Base-by-base conservation (phyloP, 139 green algal species). In the Spirogloea muscicola region DNA sequence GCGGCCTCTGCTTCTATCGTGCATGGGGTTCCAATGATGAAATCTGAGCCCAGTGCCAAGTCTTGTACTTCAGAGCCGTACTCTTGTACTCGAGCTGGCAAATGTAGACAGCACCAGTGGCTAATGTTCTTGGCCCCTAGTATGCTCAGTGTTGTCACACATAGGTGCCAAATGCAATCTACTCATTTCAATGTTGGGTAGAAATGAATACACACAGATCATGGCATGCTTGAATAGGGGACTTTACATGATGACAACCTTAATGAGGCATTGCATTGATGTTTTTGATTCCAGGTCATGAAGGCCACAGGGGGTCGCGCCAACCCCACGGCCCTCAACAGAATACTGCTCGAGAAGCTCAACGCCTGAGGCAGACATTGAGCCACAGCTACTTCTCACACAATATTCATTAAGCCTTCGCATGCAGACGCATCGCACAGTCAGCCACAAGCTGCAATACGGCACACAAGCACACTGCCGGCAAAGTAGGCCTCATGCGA, bases 261-360 rank as follows among this genome's bases (percentile, higher is more conserved):
- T 9, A 25, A 61, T 21, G 7, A 33, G 51, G 16, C 6, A 36
- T 6, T 29, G 16, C 33, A 25, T 18, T 61, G 13, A 9, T 6
- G 21, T 25, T 9, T 25, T 29, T 61, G 51, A 18, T 16, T 10
- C 41, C 64, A 77, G 68, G 51, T 77, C 9, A 84, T 84, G 77
- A 84, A 84, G 33, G 58, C 34, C 18, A 76, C 77, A 4, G 43
- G 63, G 18, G 77, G 77, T 10, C 60, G 55, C 57, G 77, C 59
- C 9, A 77, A 84, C 65, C 77, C 77, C 6, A 49, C 39, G 21
- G 16, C 82, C 46, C 61, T 82, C 49, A 76, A 82, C 72, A 68
- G 82, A 44, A 62, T 82, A 16, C 44, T 84, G 18, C 37, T 84
- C 77, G 49, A 82, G 55, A 87, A 79, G 49, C 72, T 95, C 38